These are phyloP conservation scores for Leccinum uliginosum DNA, from an alignment of 768 basidiomycete species.

Conservation along the genomic window DNA sequence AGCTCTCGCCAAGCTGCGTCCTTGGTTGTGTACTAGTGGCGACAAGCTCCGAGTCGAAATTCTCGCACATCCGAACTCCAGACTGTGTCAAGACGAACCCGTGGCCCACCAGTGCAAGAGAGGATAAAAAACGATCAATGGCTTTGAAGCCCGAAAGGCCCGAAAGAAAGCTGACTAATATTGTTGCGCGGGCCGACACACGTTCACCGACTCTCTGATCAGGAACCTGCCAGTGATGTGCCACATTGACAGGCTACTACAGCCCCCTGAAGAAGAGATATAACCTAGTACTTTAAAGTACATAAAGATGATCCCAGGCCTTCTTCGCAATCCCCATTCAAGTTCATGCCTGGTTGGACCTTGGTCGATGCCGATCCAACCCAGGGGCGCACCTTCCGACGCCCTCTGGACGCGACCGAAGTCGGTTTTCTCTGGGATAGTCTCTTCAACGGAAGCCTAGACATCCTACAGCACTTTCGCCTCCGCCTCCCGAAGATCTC, in stretches of 20 bases:
- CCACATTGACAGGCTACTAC: background rate
- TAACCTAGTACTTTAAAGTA: background rate
- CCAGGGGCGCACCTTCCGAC: constrained; percentile 21
- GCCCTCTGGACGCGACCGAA: constrained; percentile 40
- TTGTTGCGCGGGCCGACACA: background rate
- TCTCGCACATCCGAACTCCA: no score
- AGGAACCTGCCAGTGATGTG: background rate
- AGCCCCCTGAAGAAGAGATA: background rate
- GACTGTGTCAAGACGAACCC: no score
- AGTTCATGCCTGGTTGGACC: constrained; percentile 13
- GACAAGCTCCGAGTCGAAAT: background rate
- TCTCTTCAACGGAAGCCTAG: constrained; percentile 41
- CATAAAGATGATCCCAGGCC: background rate
- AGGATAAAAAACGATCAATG: background rate
- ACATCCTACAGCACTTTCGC: constrained; percentile 35
- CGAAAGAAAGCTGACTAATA: background rate
- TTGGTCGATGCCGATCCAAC: constrained; percentile 1
- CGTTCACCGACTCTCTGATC: background rate
- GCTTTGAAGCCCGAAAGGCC: background rate
- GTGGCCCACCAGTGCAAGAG: no score
- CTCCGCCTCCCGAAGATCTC: constrained; percentile 25
- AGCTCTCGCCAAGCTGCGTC: background rate
- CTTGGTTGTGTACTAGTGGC: background rate
- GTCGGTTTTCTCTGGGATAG: constrained; percentile 40
- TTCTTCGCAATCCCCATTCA: background rate